Percentiles rank a stretch among this genome's conserved stretches.
Conservation (phyloP, 257 asterid genomes). For the Solanum arcanum region DNA sequence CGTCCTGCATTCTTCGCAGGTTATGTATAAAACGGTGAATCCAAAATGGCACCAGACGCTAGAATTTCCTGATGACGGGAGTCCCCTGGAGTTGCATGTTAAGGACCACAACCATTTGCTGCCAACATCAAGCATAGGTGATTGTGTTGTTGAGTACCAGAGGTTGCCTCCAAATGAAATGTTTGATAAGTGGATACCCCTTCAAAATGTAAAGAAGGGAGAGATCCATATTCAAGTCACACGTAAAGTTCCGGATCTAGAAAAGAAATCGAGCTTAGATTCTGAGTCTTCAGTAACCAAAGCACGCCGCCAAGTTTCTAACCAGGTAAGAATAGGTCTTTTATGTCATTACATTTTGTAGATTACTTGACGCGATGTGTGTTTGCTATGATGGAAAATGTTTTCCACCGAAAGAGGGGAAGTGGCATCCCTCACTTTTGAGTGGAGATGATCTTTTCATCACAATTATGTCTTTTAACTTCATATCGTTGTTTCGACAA, state of each 20-base stretch:
- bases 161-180: constrained; percentile 77
- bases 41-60: constrained; percentile 96
- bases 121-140: constrained; percentile 74
- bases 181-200: constrained; percentile 96
- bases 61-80: constrained; percentile 86
- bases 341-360: neutral
- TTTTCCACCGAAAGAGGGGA: neutral
- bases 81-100: constrained; percentile 66
- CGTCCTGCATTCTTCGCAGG: constrained; percentile 20
- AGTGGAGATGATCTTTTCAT: neutral
- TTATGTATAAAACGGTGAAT: constrained; percentile 53
- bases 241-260: constrained; percentile 56
- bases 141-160: constrained; percentile 78
- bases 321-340: constrained; percentile 36
- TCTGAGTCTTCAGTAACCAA: constrained; percentile 46
- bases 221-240: constrained; percentile 86
- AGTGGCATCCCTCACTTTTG: neutral
- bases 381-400: neutral
- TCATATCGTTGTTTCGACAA: neutral
- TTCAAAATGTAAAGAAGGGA: constrained; percentile 82
- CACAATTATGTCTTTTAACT: neutral
- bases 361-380: neutral
- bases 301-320: constrained; percentile 43
- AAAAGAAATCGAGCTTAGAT: constrained; percentile 47
- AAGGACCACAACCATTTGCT: constrained; percentile 79